Evolutionary conservation across 2,329 filamentous ascomycete genomes (phyloP).

Genomic region (Tolypocladium tundrense): DNA sequence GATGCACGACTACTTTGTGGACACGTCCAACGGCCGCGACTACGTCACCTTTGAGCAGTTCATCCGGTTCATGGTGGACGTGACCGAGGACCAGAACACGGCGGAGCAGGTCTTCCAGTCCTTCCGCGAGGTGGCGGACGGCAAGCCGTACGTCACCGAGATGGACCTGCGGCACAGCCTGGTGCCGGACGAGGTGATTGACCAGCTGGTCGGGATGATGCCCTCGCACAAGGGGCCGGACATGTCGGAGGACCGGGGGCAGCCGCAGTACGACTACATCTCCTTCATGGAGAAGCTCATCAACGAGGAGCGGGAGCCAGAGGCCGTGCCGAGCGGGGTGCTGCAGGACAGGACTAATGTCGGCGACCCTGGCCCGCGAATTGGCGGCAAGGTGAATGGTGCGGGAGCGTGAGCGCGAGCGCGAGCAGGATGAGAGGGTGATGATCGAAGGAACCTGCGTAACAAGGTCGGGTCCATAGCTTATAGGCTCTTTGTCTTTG

Average conservation of each 20-base stretch:
- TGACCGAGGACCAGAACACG: constrained; percentile 97
- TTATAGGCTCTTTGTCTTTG: too few species aligned
- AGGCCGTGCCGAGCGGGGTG: constrained; percentile 16
- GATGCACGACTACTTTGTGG: constrained; percentile 91
- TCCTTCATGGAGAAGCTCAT: constrained; percentile 91
- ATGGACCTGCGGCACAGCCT: constrained; percentile 91
- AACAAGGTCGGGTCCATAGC: background rate
- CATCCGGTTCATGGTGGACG: constrained; percentile 98
- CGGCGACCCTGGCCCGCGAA: constrained; percentile 20
- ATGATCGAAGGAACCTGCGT: background rate
- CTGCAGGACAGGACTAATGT: constrained; percentile 25
- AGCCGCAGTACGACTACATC: constrained; percentile 92
- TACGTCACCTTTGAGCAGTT: constrained; percentile 97
- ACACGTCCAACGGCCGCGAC: constrained; percentile 69
- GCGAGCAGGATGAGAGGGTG: background rate
- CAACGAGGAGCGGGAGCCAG: constrained; percentile 22
- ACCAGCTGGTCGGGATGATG: constrained; percentile 81
- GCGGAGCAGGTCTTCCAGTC: constrained; percentile 98
- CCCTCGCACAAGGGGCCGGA: constrained; percentile 77
- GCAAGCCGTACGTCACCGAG: constrained; percentile 97
- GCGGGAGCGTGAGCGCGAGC: constrained; percentile 1
- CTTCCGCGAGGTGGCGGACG: constrained; percentile 94
- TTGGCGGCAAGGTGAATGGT: constrained; percentile 24
- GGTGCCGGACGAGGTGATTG: constrained; percentile 94
- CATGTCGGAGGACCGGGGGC: constrained; percentile 70